Evolutionary conservation across 371 early-diverging fungal species (phyloP).

Genomic region (Umbelopsis sp.): DNA sequence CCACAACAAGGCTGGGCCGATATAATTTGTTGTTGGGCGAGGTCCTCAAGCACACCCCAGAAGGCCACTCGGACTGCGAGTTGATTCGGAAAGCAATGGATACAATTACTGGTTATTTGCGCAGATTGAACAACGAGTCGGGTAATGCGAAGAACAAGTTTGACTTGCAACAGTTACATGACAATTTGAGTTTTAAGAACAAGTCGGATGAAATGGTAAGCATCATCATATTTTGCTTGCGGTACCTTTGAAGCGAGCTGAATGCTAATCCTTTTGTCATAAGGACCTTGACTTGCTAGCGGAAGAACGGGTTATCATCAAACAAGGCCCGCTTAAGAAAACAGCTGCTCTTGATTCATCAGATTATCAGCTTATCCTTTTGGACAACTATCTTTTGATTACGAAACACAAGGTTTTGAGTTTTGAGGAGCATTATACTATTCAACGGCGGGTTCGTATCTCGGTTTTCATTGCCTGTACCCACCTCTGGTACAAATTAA

Average conservation of each 20-base stretch:
- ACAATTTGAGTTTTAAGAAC: slow-evolving; percentile 51
- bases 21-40: slow-evolving; percentile 90
- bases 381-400: slow-evolving; percentile 47
- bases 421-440: slow-evolving; percentile 36
- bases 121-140: slow-evolving; percentile 48
- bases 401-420: slow-evolving; percentile 38
- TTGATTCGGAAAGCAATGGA: slow-evolving; percentile 75
- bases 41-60: slow-evolving; percentile 83
- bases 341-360: slow-evolving; percentile 56
- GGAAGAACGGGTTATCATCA: slow-evolving; percentile 35
- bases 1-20: slow-evolving; percentile 86
- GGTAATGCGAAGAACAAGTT: slow-evolving; percentile 43
- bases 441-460: slow-evolving; percentile 36
- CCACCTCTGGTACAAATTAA: not conserved
- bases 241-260: not conserved
- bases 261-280: not conserved
- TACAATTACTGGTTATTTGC: slow-evolving; percentile 74
- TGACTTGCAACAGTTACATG: slow-evolving; percentile 42
- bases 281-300: slow-evolving; percentile 41
- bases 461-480: no score
- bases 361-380: slow-evolving; percentile 61
- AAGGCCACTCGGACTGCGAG: slow-evolving; percentile 76
- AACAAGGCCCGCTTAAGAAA: slow-evolving; percentile 50
- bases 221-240: no score
- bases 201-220: slow-evolving; percentile 44